phyloP scores from a whole-genome alignment of 139 green algal species.

The Protoeuglena noctilucae region DNA sequence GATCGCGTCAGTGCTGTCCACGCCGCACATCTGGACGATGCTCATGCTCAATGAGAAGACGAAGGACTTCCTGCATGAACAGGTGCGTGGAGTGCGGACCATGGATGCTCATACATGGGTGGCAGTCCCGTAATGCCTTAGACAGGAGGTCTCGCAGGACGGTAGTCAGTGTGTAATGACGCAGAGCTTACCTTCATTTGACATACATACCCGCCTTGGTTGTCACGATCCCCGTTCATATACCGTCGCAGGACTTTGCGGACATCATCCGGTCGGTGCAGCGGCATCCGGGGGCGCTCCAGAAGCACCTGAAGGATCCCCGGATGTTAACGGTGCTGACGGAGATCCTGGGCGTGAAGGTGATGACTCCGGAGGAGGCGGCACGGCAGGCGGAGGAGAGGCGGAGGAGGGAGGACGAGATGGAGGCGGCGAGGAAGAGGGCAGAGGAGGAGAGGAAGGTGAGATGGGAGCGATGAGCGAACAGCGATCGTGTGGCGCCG shows the following conservation, averaged over 20 bases:
- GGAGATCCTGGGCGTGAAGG: constrained; percentile 25
- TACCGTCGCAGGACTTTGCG: constrained; percentile 82
- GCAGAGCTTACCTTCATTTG: background rate
- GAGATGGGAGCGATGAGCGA: constrained; percentile 27
- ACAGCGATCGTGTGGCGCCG: too few relatives aligned
- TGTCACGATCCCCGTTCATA: constrained; percentile 56
- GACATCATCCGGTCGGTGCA: constrained; percentile 59
- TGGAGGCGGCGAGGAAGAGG: constrained; percentile 2
- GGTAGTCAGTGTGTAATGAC: background rate
- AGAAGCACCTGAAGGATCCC: constrained; percentile 41
- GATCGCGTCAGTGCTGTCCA: too few relatives aligned
- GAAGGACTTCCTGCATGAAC: background rate
- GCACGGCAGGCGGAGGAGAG: background rate
- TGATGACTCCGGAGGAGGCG: constrained; percentile 13
- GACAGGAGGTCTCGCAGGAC: too few relatives aligned
- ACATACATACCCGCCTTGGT: constrained; percentile 53
- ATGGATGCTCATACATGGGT: background rate
- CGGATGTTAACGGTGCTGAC: constrained; percentile 44
- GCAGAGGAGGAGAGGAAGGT: constrained; percentile 12
- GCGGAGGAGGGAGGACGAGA: constrained; percentile 8
- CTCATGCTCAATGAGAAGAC: too few relatives aligned
- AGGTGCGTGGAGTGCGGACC: background rate
- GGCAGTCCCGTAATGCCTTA: too few relatives aligned
- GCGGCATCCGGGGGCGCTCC: constrained; percentile 49
- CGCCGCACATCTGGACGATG: background rate